phyloP scores from a whole-genome alignment of 176 grass and related monocot genomes.

The Musa troglodytarum region DNA sequence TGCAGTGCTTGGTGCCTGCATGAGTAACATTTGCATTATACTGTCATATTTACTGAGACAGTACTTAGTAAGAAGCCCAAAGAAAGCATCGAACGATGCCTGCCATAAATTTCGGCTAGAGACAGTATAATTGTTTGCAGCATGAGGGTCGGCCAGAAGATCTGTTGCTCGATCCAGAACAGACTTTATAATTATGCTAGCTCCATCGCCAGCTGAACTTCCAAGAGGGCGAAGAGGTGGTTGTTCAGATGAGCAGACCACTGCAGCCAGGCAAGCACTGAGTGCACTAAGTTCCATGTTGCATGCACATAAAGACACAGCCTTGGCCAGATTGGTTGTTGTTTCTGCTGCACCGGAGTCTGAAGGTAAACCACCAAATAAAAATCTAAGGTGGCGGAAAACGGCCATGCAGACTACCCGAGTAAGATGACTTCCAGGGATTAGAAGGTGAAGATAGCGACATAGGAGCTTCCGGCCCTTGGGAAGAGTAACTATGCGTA shows the following conservation, averaged over 20 bases:
- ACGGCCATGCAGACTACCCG: constrained; percentile 19
- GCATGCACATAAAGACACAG: constrained; percentile 7
- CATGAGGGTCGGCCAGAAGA: background rate
- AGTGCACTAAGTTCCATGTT: constrained; percentile 15
- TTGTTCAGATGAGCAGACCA: constrained; percentile 17
- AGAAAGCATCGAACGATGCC: constrained; percentile 18
- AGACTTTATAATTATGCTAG: constrained; percentile 12
- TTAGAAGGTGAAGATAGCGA: constrained; percentile 13
- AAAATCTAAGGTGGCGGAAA: constrained; percentile 14
- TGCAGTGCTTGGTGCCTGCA: constrained; percentile 4
- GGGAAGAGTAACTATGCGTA: background rate
- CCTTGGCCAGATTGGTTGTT: constrained; percentile 4
- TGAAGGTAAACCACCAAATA: constrained; percentile 14
- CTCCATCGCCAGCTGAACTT: constrained; percentile 17
- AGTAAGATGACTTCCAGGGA: constrained; percentile 9
- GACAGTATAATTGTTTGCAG: constrained; percentile 4
- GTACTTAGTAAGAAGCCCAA: constrained; percentile 15
- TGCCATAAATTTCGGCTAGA: constrained; percentile 11
- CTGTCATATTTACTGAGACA: constrained; percentile 21
- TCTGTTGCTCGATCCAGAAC: constrained; percentile 12
- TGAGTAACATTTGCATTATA: constrained; percentile 6
- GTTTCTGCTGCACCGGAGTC: constrained; percentile 4
- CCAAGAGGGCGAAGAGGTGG: constrained; percentile 14
- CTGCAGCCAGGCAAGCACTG: constrained; percentile 15
- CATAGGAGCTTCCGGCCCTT: constrained; percentile 4